Conservation (phyloP, 352 stramenopile species). For the Phytophthora sp. region DNA sequence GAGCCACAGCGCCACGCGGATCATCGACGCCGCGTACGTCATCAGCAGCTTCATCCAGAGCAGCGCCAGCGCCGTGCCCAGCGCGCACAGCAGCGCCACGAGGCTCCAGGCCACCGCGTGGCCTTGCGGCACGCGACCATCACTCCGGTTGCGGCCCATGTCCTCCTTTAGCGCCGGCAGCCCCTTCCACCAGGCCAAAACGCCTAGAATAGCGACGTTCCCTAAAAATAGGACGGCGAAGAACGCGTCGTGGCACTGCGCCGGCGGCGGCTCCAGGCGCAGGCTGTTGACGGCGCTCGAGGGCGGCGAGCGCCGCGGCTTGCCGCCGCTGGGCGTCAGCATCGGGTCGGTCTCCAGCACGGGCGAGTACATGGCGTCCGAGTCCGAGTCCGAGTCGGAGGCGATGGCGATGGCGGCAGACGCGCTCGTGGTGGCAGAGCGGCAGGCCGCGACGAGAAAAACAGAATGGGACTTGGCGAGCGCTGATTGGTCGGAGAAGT, state of each 20-base stretch:
- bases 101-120: conserved; percentile 61
- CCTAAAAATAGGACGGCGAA: conserved; percentile 77
- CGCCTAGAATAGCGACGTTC: conserved; percentile 60
- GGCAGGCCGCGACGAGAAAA: too few species aligned
- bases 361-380: conserved; percentile 71
- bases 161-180: conserved; percentile 61
- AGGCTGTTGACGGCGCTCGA: conserved; percentile 57
- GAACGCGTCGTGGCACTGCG: conserved; percentile 75
- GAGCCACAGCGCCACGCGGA: conserved; percentile 81
- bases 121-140: conserved; percentile 34
- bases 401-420: conserved; percentile 8
- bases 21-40: conserved; percentile 76
- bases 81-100: conserved; percentile 50
- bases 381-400: conserved; percentile 32
- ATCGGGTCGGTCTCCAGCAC: conserved; percentile 81
- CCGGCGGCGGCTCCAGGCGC: conserved; percentile 58
- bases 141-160: conserved; percentile 29
- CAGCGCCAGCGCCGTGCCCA: conserved; percentile 62
- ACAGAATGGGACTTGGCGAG: too few species aligned
- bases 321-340: conserved; percentile 51
- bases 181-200: conserved; percentile 77
- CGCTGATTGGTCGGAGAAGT: too few species aligned
- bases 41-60: conserved; percentile 85
- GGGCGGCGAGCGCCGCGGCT: conserved; percentile 27
- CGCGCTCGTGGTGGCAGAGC: too few species aligned